Evolutionary conservation across 2,329 filamentous ascomycete genomes (phyloP), one percentile per base, ranked within the genome.

Genomic region (Biscogniauxia sp.): DNA sequence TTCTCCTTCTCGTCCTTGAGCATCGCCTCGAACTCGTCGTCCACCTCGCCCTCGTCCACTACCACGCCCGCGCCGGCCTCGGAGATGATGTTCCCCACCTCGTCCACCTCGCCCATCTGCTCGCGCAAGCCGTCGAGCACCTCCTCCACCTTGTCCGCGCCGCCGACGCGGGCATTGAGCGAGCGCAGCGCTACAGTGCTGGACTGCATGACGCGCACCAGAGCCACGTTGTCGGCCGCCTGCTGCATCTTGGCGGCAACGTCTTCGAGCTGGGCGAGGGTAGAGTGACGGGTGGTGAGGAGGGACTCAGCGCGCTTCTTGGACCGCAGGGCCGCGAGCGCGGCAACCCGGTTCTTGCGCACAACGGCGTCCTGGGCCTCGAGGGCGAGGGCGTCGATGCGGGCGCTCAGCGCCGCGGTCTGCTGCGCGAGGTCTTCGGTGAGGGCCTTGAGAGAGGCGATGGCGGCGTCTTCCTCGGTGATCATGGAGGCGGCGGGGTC

Each of bases 161-260:
- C 91, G 53, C 95, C 95, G 20, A 93, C 84, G 72, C 92, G 85
- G 53, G 84, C 82, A 72, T 97, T 93, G 28, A 99, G 81, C 25
- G 79, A 81, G 66, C 84, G 84, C 37, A 99, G 82, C 1, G 91
- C 92, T 37, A 82, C 83, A 0, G 89, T 86, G 64, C 91, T 92
- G 17, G 88, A 84, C 70, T 92, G 86, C 88, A 99, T 93, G 5
- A 93, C 88, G 61, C 85, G 84, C 8, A 98, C 87, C 15, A 97
- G 84, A 68, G 92, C 89, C 8, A 96, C 87, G 64, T 97, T 91
- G 74, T 93, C 91, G 0, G 87, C 84, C 0, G 95, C 95, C 74
- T 94, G 88, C 73, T 97, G 89, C 56, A 99, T 91, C 71, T 89
- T 90, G n/a, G 82, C 76, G 57, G 92, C 90, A 0, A 96, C 88